Conservation (phyloP, 2,329 filamentous ascomycete genomes). For the Botrytis squamosa region DNA sequence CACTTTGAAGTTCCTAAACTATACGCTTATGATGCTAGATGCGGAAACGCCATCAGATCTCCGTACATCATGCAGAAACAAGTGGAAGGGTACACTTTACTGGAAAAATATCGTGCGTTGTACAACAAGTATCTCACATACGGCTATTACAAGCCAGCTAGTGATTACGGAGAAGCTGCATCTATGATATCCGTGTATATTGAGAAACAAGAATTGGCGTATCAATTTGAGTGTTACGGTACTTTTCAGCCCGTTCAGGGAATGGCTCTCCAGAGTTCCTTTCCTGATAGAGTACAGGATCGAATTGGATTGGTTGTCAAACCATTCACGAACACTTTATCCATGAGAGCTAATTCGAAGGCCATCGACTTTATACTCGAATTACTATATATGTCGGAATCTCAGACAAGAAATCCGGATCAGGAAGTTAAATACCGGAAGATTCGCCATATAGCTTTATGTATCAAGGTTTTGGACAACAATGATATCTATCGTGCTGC, state of each 20-base stretch:
- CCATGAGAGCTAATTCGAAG: neutral
- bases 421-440: neutral
- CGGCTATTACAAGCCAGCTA: neutral
- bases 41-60: neutral
- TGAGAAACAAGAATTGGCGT: neutral
- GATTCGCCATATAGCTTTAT: neutral
- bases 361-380: neutral
- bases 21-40: neutral
- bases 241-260: neutral
- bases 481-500: neutral
- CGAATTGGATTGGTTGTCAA: neutral
- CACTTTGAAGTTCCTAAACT: neutral
- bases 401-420: neutral
- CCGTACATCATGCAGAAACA: neutral
- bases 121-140: neutral
- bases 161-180: neutral
- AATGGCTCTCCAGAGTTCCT: neutral
- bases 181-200: neutral
- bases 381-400: neutral
- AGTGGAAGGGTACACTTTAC: neutral
- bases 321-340: neutral
- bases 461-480: neutral
- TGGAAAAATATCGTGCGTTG: neutral
- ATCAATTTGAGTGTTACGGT: neutral
- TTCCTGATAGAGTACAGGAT: neutral